Evolutionary conservation across 2,329 filamentous ascomycete genomes (phyloP).

Genomic region (Nemania diffusa): DNA sequence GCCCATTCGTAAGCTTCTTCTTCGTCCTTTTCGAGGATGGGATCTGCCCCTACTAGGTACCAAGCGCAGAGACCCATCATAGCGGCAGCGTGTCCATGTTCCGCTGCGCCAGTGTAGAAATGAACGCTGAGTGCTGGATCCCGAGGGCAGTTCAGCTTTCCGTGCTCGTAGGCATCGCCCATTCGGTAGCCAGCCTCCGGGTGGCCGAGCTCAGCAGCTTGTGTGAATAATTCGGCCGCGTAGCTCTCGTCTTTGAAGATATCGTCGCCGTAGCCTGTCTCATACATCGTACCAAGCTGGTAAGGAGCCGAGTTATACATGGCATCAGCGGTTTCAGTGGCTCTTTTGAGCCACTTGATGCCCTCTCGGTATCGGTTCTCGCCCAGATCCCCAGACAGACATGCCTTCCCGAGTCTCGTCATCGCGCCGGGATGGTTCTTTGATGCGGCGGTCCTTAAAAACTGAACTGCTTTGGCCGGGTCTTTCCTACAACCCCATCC

Average conservation of each 20-base stretch:
- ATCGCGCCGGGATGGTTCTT: slow-evolving; percentile 97
- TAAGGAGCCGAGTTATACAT: slow-evolving; percentile 96
- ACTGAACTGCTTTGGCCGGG: slow-evolving; percentile 91
- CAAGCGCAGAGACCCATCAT: slow-evolving; percentile 99
- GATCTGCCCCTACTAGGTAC: slow-evolving; percentile 96
- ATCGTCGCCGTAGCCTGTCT: slow-evolving; percentile 93
- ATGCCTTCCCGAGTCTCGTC: slow-evolving; percentile 90
- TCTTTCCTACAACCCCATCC: slow-evolving; percentile 96
- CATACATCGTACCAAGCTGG: slow-evolving; percentile 87
- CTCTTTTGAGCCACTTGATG: slow-evolving; percentile 95
- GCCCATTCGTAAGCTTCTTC: slow-evolving; percentile 98
- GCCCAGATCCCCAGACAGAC: slow-evolving; percentile 88
- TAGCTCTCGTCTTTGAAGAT: slow-evolving; percentile 92
- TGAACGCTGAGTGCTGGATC: slow-evolving; percentile 95
- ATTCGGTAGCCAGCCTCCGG: slow-evolving; percentile 85
- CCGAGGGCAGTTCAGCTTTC: slow-evolving; percentile 83
- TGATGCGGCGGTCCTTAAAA: slow-evolving; percentile 87
- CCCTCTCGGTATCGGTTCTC: slow-evolving; percentile 89
- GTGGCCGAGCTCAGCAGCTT: slow-evolving; percentile 91
- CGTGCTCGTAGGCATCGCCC: slow-evolving; percentile 97
- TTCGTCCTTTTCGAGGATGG: slow-evolving; percentile 93
- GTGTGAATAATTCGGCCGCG: slow-evolving; percentile 92
- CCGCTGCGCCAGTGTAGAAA: slow-evolving; percentile 94
- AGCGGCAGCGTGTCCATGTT: slow-evolving; percentile 81
- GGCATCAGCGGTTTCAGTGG: slow-evolving; percentile 85